Conservation (phyloP, 441 rosid species). For the Francoa sonchifolia region DNA sequence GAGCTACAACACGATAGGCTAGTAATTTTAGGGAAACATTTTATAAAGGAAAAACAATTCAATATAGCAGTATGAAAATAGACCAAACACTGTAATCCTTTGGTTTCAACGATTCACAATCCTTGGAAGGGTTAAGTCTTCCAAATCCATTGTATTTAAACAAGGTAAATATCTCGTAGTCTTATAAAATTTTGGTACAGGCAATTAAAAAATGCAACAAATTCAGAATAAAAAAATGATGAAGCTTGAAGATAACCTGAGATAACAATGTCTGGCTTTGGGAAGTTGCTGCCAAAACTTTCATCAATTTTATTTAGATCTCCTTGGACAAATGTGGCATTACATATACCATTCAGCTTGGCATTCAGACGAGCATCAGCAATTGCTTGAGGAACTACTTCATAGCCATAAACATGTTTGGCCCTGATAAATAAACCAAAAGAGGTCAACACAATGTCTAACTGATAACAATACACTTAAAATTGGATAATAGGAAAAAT, state of each 20-base stretch:
- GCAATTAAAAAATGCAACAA: slow-evolving; percentile 1
- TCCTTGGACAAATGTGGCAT: slow-evolving; percentile 82
- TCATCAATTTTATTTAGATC: slow-evolving; percentile 83
- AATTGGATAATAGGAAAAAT: slow-evolving; percentile 3
- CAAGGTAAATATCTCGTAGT: too few species aligned
- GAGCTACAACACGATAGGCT: too few species aligned
- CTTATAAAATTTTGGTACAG: too few species aligned
- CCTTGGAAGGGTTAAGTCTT: too few species aligned
- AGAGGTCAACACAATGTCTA: neutral
- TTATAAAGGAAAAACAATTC: too few species aligned
- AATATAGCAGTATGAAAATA: too few species aligned
- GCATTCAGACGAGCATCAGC: slow-evolving; percentile 72
- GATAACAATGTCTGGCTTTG: slow-evolving; percentile 75
- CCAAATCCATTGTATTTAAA: too few species aligned
- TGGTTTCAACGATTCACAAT: too few species aligned
- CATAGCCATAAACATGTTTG: slow-evolving; percentile 79
- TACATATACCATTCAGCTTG: slow-evolving; percentile 56
- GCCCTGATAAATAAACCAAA: slow-evolving; percentile 29
- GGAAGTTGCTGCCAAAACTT: slow-evolving; percentile 63
- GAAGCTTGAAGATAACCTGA: slow-evolving; percentile 56
- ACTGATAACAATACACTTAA: neutral
- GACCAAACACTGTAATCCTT: too few species aligned
- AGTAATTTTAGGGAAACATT: too few species aligned
- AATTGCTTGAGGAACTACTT: slow-evolving; percentile 87
- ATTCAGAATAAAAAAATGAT: too few species aligned